Percentiles rank a stretch among this genome's conserved stretches.
These are phyloP conservation scores for Basidiobolus meristosporus DNA, from an alignment of 371 early-diverging fungal genomes.

Conservation along the genomic window DNA sequence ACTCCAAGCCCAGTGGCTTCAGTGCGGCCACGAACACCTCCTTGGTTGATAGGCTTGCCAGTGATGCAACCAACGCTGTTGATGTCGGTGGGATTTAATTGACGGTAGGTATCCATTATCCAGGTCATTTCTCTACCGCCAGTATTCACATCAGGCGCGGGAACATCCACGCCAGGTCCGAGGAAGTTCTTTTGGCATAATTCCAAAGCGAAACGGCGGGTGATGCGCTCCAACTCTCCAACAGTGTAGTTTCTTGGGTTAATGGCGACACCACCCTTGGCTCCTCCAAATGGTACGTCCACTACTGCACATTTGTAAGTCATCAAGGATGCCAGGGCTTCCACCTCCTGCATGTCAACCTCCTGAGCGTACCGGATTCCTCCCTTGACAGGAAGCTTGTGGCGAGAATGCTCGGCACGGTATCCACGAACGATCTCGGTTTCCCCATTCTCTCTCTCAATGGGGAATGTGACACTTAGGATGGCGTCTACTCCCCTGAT, in stretches of 20 bases:
- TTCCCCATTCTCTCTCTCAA: conserved; percentile 52
- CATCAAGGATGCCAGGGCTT: no score
- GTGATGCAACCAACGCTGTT: conserved; percentile 75
- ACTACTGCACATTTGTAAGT: conserved; percentile 86
- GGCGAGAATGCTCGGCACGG: conserved; percentile 80
- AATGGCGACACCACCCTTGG: conserved; percentile 3
- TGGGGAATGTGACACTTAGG: conserved; percentile 69
- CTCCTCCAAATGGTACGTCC: conserved; percentile 42
- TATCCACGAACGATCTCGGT: conserved; percentile 61
- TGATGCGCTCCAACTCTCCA: conserved; percentile 47
- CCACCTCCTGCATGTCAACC: no score
- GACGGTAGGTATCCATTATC: conserved; percentile 58
- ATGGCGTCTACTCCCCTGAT: conserved; percentile 65
- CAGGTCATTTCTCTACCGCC: conserved; percentile 76
- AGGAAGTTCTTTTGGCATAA: no score
- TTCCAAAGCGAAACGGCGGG: no score
- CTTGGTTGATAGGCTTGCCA: conserved; percentile 70
- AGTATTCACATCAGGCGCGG: conserved; percentile 82
- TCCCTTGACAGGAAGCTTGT: conserved; percentile 64
- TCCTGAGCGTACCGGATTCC: conserved; percentile 4
- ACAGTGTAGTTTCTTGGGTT: conserved; percentile 14
- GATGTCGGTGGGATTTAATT: no score
- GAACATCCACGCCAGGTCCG: conserved; percentile 20
- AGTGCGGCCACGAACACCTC: no score
- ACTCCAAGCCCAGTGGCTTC: no score